Conservation (phyloP, 176 grass and related monocot species). For the Cymbopogon citratus region DNA sequence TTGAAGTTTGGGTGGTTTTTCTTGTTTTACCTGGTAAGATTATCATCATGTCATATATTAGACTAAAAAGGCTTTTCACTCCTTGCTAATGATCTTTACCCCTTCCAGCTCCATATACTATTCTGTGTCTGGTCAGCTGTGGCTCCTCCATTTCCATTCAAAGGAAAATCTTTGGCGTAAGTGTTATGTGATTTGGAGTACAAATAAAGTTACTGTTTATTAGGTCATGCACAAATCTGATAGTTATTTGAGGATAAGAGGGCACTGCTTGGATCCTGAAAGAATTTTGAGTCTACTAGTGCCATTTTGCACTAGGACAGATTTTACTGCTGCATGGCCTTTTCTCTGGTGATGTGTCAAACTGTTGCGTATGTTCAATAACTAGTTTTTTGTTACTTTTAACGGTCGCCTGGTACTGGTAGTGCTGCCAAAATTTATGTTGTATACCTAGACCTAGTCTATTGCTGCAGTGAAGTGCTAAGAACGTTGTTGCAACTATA, state of each 20-base stretch:
- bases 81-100: constrained; percentile 18
- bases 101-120: constrained; percentile 75
- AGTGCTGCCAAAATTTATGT: neutral
- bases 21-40: constrained; percentile 76
- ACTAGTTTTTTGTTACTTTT: too few species aligned
- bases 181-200: constrained; percentile 30
- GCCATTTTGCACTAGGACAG: neutral
- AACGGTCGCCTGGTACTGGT: too few species aligned
- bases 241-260: constrained; percentile 18
- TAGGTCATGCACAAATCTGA: neutral
- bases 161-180: constrained; percentile 99
- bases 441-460: neutral
- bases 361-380: too few species aligned
- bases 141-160: constrained; percentile 92
- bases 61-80: constrained; percentile 11
- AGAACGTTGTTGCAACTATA: too few species aligned
- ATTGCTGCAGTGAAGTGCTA: too few species aligned
- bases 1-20: constrained; percentile 97
- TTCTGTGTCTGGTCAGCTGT: constrained; percentile 92
- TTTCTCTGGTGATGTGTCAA: too few species aligned
- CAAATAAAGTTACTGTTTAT: neutral
- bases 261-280: neutral
- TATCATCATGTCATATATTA: neutral
- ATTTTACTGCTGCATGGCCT: too few species aligned
- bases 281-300: neutral